These are phyloP conservation scores for Backusella luteola DNA, from an alignment of 192 early-diverging fungal species.

Conservation along the genomic window DNA sequence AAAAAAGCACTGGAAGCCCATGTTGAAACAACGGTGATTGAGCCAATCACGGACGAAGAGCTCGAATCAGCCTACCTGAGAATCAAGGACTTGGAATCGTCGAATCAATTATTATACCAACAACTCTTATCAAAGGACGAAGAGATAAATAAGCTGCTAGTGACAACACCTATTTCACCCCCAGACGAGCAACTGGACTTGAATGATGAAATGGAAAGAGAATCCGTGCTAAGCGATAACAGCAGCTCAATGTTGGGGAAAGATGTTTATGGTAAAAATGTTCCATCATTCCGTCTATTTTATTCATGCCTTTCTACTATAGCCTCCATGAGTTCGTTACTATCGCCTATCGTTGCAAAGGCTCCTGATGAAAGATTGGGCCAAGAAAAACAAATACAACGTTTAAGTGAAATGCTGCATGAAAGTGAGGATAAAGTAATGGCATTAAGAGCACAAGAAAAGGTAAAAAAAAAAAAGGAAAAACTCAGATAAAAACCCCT, in stretches of 20 bases:
- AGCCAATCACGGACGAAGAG: background rate
- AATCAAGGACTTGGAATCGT: background rate
- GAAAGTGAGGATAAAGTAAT: constrained; percentile 54
- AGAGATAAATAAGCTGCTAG: constrained; percentile 2
- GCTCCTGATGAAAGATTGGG: background rate
- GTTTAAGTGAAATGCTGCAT: constrained; percentile 53
- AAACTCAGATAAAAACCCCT: background rate
- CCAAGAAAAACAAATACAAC: constrained; percentile 43
- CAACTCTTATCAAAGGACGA: constrained; percentile 1
- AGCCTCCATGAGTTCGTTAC: constrained; percentile 24
- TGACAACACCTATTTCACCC: constrained; percentile 8
- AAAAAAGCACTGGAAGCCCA: background rate
- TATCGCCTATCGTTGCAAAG: constrained; percentile 10
- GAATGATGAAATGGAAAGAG: constrained; percentile 7
- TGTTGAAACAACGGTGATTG: background rate
- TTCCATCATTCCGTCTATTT: background rate
- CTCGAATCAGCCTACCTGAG: no score
- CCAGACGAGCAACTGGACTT: background rate
- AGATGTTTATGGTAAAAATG: background rate
- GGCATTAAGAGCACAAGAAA: constrained; percentile 49
- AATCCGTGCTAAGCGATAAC: background rate
- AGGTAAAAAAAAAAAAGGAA: constrained; percentile 32
- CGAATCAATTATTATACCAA: background rate
- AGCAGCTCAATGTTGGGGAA: background rate
- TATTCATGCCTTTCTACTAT: background rate